These are phyloP conservation scores for Pythium phragmitis DNA, from an alignment of 352 stramenopile genomes.

Conservation along the genomic window DNA sequence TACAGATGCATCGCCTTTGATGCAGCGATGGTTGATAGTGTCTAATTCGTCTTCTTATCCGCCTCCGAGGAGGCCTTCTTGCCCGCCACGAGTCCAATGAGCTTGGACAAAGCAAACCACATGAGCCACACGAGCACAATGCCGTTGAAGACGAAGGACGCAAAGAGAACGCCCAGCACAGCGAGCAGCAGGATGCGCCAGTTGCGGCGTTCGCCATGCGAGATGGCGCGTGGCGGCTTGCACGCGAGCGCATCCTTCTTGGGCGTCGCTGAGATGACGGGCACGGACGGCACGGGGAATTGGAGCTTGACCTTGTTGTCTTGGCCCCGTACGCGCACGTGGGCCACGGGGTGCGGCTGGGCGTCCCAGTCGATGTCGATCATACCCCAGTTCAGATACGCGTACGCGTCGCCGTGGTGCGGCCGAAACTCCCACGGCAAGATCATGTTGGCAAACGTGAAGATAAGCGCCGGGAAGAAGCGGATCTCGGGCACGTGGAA, in stretches of 20 bases:
- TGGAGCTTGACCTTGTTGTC: slow-evolving; percentile 73
- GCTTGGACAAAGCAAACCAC: slow-evolving; percentile 56
- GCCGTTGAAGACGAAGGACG: slow-evolving; percentile 51
- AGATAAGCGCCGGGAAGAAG: slow-evolving; percentile 57
- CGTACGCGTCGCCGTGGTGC: slow-evolving; percentile 66
- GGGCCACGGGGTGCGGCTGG: slow-evolving; percentile 49
- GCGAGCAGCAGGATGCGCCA: slow-evolving; percentile 43
- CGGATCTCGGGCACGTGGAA: slow-evolving; percentile 56
- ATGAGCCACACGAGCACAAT: slow-evolving; percentile 60
- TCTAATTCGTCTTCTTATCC: slow-evolving; percentile 22
- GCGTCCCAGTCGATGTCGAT: slow-evolving; percentile 90
- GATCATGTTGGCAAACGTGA: slow-evolving; percentile 71
- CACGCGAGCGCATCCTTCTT: slow-evolving; percentile 48
- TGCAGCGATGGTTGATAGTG: not conserved
- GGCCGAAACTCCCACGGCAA: slow-evolving; percentile 81
- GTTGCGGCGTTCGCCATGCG: slow-evolving; percentile 32
- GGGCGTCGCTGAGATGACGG: slow-evolving; percentile 40
- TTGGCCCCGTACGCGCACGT: slow-evolving; percentile 52
- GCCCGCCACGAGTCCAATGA: slow-evolving; percentile 14
- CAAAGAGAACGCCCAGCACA: slow-evolving; percentile 39
- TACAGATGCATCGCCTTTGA: not conserved
- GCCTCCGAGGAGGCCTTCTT: not conserved
- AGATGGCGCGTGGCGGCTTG: slow-evolving; percentile 42
- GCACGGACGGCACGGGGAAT: slow-evolving; percentile 50
- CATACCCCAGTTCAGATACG: slow-evolving; percentile 92